Base-by-base conservation (phyloP, 352 stramenopile species). In the Phytophthora syringae region DNA sequence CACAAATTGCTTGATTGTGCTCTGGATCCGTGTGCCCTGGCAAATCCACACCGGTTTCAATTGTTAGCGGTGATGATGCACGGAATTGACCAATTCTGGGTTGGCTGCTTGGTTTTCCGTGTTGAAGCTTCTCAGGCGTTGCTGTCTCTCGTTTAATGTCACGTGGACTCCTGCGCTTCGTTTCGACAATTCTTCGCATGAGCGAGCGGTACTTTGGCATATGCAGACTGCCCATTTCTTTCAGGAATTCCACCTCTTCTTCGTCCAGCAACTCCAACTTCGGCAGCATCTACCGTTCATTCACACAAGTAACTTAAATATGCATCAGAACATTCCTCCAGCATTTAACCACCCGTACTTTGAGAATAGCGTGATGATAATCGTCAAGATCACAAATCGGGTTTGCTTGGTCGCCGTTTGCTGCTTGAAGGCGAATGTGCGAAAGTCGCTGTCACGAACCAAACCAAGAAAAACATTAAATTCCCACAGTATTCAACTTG, bases 161-260 rank as follows among this genome's bases (percentile, higher is more conserved):
- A 27, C 50, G 61, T 40, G 62, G 66, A n/a, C 28, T 70, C 37
- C 22, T 52, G 30, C 48, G 47, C 15, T 72, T 77, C 22, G 18
- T 68, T 18, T 70, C 48, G 0, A 60, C 61, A 37, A 80, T 72
- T 11, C 76, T 70, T 3, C 80, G 77, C 25, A 89, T 40, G 13
- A 89, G 59, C 0, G 78, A 82, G 0, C 80, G 67, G 53, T 92
- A 94, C 40, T 75, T 75, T 20, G 85, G 85, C 83, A 94, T 94
- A 16, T 77, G 66, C 12, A 92, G 57, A 15, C 58, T 77, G 12
- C 71, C 78, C 27, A 92, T 70, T 40, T 92, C 78, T 37, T 71
- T 76, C 25, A 94, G 59, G 13, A 94, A 64, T 12, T 70, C 61
- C 0, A 82, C 75, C 43, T 92, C 81, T 79, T 94, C 85, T 54